A percentile compares a stretch with the other conserved stretches of the same genome.
Evolutionary conservation across 2,329 filamentous ascomycete genomes (phyloP).

Genomic region (Claviceps sp.): DNA sequence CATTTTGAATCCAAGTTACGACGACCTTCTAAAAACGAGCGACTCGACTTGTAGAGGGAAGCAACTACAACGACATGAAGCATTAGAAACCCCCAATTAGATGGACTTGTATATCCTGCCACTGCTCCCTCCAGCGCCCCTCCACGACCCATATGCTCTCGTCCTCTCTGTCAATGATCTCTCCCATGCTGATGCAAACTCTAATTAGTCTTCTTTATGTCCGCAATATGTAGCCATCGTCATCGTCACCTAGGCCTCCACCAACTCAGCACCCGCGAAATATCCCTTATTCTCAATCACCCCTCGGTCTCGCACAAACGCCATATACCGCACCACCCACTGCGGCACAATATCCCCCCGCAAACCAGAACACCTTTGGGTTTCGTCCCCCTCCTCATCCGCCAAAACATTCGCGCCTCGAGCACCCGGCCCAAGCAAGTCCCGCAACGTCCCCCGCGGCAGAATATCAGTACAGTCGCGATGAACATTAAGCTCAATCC

Average conservation of each 20-base stretch:
- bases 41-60: background rate
- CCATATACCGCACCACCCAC: constrained; percentile 97
- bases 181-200: background rate
- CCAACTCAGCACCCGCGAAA: constrained; percentile 71
- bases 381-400: constrained; percentile 31
- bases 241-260: background rate
- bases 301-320: constrained; percentile 82
- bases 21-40: background rate
- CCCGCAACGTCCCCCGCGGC: constrained; percentile 69
- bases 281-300: constrained; percentile 99
- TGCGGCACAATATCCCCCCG: constrained; percentile 70
- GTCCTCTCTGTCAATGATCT: background rate
- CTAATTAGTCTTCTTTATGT: background rate
- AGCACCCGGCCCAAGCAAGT: constrained; percentile 62
- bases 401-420: constrained; percentile 66
- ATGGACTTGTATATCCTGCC: background rate
- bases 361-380: constrained; percentile 35
- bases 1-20: background rate
- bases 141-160: background rate
- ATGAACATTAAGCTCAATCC: constrained; percentile 83
- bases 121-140: background rate
- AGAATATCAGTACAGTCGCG: constrained; percentile 89
- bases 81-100: background rate
- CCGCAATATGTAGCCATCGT: background rate
- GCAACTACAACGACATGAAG: background rate